Conservation (phyloP, 176 grass and related monocot species). For the Cenchrus americanus region DNA sequence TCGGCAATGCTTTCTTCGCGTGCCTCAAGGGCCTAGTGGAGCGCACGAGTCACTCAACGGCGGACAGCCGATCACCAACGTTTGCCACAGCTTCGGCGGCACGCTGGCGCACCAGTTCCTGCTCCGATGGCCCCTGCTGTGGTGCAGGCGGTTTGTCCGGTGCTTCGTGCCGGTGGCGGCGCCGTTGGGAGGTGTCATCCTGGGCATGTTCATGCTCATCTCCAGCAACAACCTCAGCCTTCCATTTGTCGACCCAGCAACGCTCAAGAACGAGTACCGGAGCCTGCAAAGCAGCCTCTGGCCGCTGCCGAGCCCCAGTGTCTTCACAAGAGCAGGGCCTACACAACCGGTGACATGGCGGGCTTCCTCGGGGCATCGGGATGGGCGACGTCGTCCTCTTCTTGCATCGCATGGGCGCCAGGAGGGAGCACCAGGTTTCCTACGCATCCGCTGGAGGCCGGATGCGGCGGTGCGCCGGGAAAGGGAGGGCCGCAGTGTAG, state of each 20-base stretch:
- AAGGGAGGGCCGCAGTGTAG: no score
- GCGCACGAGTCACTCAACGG: constrained; percentile 25
- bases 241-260: constrained; percentile 44
- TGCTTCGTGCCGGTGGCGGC: constrained; percentile 44
- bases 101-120: constrained; percentile 55
- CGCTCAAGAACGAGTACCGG: constrained; percentile 30
- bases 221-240: constrained; percentile 43
- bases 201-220: constrained; percentile 42
- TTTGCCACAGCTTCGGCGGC: constrained; percentile 60
- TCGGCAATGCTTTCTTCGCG: constrained; percentile 27
- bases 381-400: constrained; percentile 28
- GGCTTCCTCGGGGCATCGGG: constrained; percentile 49
- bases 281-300: constrained; percentile 53
- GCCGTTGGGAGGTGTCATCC: constrained; percentile 49
- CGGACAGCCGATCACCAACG: constrained; percentile 36
- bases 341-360: constrained; percentile 35
- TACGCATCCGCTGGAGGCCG: no score
- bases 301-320: constrained; percentile 41
- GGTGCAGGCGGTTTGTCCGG: constrained; percentile 44
- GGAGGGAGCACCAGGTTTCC: no score
- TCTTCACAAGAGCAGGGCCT: constrained; percentile 36
- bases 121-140: background rate
- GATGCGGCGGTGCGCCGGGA: no score
- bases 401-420: no score
- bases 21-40: constrained; percentile 46